Percentiles rank a stretch among this genome's conserved stretches.
Conservation (phyloP, 805 yeast species). For the fission yeast (Schizosaccharomyces pombe) region ASM294v3 CU329670.1:4256501-4257000, state of each 20-base stretch:
- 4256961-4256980: conserved; percentile 13
- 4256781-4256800: conserved; percentile 1
- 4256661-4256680: background rate
- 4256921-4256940: conserved; percentile 14
- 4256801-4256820: conserved; percentile 4
- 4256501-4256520: conserved; percentile 14
- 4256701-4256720: background rate
- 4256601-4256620: conserved; percentile 15
- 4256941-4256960: conserved; percentile 16
- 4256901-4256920: conserved; percentile 14
- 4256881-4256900: conserved; percentile 15
- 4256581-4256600: conserved; percentile 12
- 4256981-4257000: conserved; percentile 12
- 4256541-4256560: conserved; percentile 12
- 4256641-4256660: conserved; percentile 9
- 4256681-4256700: background rate
- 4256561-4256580: conserved; percentile 10
- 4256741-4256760: too few species aligned
- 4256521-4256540: conserved; percentile 12
- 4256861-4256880: conserved; percentile 13
- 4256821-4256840: conserved; percentile 5
- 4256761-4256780: background rate
- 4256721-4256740: background rate
- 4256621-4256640: conserved; percentile 13
- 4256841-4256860: conserved; percentile 11